phyloP scores from a whole-genome alignment of 805 yeast species.

The Alloascoidea hylecoeti region DNA sequence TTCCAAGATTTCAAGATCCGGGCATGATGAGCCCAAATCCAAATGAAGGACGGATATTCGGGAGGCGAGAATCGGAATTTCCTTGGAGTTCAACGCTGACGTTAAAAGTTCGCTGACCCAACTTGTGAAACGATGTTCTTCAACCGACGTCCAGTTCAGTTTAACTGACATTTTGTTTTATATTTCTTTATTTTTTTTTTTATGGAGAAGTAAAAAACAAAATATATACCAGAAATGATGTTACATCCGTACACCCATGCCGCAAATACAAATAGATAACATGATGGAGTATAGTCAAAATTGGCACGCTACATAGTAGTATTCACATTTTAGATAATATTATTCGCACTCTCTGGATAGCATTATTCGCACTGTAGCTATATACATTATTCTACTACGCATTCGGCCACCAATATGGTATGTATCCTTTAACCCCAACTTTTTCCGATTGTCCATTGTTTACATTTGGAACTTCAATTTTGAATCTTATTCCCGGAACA shows the following conservation, averaged over 20 bases:
- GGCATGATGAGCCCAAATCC: constrained; percentile 62
- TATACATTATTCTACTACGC: constrained; percentile 10
- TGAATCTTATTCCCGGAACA: constrained; percentile 18
- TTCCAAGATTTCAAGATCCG: constrained; percentile 64
- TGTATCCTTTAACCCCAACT: constrained; percentile 34
- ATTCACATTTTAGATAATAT: too few relatives aligned
- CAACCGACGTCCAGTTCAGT: constrained; percentile 65
- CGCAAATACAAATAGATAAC: too few relatives aligned
- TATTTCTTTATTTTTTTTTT: too few relatives aligned
- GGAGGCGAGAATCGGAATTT: constrained; percentile 56
- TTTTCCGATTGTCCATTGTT: constrained; percentile 8
- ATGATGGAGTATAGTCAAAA: too few relatives aligned
- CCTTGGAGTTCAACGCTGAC: constrained; percentile 56
- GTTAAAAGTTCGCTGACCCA: constrained; percentile 56
- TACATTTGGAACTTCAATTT: constrained; percentile 14
- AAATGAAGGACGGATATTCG: constrained; percentile 54
- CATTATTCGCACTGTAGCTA: too few relatives aligned
- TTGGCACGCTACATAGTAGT: too few relatives aligned
- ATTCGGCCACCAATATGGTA: constrained; percentile 72
- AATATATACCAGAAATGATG: too few relatives aligned
- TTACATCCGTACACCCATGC: too few relatives aligned
- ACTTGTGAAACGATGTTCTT: constrained; percentile 42
- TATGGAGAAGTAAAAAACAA: too few relatives aligned
- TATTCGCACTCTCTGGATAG: too few relatives aligned
- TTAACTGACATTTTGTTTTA: constrained; percentile 54